Conservation (phyloP, 768 basidiomycete genomes). For the Auricularia sp. region DNA sequence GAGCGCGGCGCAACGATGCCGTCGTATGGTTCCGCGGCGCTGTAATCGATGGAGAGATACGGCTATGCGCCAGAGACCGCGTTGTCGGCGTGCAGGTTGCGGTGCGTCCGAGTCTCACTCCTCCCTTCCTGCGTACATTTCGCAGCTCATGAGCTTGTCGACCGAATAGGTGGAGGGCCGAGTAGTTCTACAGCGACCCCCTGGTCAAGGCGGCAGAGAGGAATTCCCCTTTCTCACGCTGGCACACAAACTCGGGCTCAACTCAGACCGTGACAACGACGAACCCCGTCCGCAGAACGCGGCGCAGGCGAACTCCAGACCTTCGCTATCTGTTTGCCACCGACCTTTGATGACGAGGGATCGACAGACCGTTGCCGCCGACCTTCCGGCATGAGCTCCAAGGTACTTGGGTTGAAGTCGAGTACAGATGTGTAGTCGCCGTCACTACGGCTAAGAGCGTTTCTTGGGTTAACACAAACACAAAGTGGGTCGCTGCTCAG, state of each 20-base stretch:
- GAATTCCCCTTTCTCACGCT: neutral
- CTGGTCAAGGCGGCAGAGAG: neutral
- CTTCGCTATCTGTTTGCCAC: neutral
- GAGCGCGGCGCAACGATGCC: neutral
- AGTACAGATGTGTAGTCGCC: neutral
- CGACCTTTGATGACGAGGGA: neutral
- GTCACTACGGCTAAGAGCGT: neutral
- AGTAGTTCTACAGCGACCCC: neutral
- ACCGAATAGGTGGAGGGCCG: neutral
- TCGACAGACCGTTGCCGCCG: neutral
- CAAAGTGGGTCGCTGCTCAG: neutral
- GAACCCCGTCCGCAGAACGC: neutral
- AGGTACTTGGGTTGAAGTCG: neutral
- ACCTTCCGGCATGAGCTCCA: neutral
- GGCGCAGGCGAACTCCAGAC: neutral
- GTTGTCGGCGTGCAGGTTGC: neutral
- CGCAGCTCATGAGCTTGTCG: too few species aligned
- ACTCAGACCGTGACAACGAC: too few species aligned
- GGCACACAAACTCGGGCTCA: neutral
- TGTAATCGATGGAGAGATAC: neutral
- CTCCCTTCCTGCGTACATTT: too few species aligned
- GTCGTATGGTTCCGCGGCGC: neutral
- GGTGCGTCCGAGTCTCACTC: neutral
- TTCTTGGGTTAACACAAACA: neutral
- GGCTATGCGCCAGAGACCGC: neutral